Evolutionary conservation across 1,139 yeast species (phyloP).

Genomic region (Debaryomycetaceae sp.): DNA sequence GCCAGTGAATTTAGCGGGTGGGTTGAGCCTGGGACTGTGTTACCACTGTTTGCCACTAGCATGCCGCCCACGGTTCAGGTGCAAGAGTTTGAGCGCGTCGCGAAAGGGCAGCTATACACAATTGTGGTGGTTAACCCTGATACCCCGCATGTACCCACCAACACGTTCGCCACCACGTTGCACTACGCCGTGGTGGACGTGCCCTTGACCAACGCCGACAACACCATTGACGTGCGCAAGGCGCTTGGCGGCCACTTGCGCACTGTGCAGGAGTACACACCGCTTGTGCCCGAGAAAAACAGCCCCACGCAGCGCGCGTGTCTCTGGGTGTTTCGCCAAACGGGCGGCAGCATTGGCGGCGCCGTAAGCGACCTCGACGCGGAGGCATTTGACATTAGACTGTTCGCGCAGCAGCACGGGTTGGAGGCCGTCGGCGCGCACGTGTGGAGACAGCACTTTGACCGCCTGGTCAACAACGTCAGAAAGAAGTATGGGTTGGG

Average conservation of each 20-base stretch:
- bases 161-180: constrained; percentile 67
- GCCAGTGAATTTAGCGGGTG: constrained; percentile 48
- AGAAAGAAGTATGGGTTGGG: constrained; percentile 71
- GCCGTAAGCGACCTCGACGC: constrained; percentile 5
- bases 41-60: constrained; percentile 70
- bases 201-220: constrained; percentile 53
- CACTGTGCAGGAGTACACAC: constrained; percentile 61
- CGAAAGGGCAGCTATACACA: constrained; percentile 54
- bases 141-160: constrained; percentile 69
- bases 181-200: constrained; percentile 79
- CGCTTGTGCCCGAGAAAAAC: constrained; percentile 90
- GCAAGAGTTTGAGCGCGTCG: constrained; percentile 59
- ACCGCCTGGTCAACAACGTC: constrained; percentile 63
- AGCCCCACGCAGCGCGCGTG: constrained; percentile 77
- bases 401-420: constrained; percentile 50
- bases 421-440: constrained; percentile 85
- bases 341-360: constrained; percentile 10
- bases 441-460: constrained; percentile 85
- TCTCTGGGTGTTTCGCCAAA: constrained; percentile 87
- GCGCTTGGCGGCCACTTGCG: constrained; percentile 30
- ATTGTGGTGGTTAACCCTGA: constrained; percentile 87
- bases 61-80: constrained; percentile 73
- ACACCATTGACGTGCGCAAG: constrained; percentile 52
- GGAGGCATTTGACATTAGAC: constrained; percentile 62
- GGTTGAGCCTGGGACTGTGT: constrained; percentile 73